Base-by-base conservation (phyloP, 176 grass and related monocot genomes). In the barley (Hordeum vulgare) region DNA sequence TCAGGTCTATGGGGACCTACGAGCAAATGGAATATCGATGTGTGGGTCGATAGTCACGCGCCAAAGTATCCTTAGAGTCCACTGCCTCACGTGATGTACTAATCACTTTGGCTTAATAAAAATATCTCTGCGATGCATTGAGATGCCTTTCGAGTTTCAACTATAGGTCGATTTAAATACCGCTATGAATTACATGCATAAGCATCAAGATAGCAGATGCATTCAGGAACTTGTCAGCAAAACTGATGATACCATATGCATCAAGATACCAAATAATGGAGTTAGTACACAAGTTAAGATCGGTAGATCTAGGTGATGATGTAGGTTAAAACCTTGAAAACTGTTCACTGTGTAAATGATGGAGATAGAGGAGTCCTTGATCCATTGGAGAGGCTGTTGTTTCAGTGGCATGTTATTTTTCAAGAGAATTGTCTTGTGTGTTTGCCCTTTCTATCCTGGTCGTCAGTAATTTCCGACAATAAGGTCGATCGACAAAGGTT, bases 61-160 rank as follows among this genome's bases (percentile, higher is more conserved):
- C 71, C 73, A 81, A 81, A 74, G 81, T 73, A 83, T 85, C 76
- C 63, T 53, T 57, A 90, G 61, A 75, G 81, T 90, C 74, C 85
- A 87, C 91, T 49, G 42, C 75, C 85, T 87, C 91, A 93, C 88
- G 88, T 93, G 88, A 85, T 58, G 2, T 4, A 45, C 79, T 65
- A 74, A 85, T 89, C 27, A 58, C 76, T 66, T 89, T 92, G 39
- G 23, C 36, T 83, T 76, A 76, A 51, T 45, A 37, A 61, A 86
- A 79, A 54, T 66, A 59, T 54, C 53, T 41, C 58, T 54, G 70
- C 23, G 49, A 35, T 20, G 56, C 34, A 53, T 8, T 40, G 41
- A 84, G 80, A 89, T 85, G 67, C 85, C 70, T 49, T 49, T 74
- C 42, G 28, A 74, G 70, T 84, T 91, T 86, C 84, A 90, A 74